phyloP scores from a whole-genome alignment of 345 rosid species.

The Mangifera indica region DNA sequence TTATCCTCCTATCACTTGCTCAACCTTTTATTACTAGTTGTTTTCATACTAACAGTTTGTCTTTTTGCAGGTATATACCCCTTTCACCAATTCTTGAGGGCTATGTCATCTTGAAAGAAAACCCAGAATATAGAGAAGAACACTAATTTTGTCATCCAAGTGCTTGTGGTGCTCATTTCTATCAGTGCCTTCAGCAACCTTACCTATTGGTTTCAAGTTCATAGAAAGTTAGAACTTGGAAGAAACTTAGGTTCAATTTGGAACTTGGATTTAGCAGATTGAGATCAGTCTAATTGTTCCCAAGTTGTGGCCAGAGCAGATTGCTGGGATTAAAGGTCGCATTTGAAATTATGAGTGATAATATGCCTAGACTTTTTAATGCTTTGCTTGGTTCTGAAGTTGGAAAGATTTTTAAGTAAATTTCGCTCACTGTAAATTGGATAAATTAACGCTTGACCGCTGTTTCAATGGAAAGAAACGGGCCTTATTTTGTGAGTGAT shows the following conservation, averaged over 20 bases:
- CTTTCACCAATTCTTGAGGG: slow-evolving; percentile 93
- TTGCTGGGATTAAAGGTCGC: background rate
- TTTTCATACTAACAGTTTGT: background rate
- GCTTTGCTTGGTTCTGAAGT: slow-evolving; percentile 2
- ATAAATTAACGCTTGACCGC: background rate
- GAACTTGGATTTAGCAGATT: background rate
- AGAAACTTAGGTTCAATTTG: background rate
- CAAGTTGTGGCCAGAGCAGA: background rate
- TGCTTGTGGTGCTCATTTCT: background rate
- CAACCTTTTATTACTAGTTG: background rate
- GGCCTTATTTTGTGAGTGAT: background rate
- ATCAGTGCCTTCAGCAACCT: background rate
- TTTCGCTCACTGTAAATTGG: slow-evolving; percentile 14
- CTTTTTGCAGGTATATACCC: slow-evolving; percentile 66
- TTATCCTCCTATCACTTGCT: background rate
- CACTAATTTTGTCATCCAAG: slow-evolving; percentile 15
- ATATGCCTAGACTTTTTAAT: background rate
- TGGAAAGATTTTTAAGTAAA: background rate
- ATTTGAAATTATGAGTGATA: background rate
- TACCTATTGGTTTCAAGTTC: background rate
- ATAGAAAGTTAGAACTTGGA: background rate
- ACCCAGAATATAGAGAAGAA: slow-evolving; percentile 79
- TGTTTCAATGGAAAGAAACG: background rate
- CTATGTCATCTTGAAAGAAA: slow-evolving; percentile 76
- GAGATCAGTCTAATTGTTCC: background rate